Conservation (phyloP, 2,329 filamentous ascomycete genomes). For the Metarhizium brunneum region DNA sequence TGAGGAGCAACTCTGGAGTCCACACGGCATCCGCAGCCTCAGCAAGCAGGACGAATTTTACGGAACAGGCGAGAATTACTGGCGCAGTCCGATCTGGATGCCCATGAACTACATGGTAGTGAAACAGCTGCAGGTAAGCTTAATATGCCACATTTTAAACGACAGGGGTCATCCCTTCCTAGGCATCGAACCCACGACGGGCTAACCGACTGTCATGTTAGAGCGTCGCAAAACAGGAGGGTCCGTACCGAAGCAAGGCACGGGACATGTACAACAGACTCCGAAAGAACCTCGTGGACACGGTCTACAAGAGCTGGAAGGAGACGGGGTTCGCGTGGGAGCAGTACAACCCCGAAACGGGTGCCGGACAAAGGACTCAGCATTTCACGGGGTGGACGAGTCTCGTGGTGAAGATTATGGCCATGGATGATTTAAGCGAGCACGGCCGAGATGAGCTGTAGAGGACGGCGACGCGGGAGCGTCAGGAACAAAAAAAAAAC, state of each 20-base stretch:
- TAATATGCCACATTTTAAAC: not conserved
- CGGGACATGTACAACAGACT: constrained; percentile 66
- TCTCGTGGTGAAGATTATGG: constrained; percentile 94
- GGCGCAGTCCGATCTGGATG: constrained; percentile 90
- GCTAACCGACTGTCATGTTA: constrained; percentile 20
- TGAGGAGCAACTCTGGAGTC: constrained; percentile 81
- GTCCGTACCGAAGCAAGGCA: constrained; percentile 61
- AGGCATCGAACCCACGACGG: not conserved
- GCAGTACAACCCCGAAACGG: constrained; percentile 92
- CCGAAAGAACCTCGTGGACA: constrained; percentile 77
- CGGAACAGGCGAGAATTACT: constrained; percentile 92
- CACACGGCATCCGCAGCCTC: constrained; percentile 79
- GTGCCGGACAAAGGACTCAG: constrained; percentile 87
- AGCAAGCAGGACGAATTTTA: constrained; percentile 78
- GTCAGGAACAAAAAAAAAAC: not conserved
- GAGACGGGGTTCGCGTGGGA: constrained; percentile 97
- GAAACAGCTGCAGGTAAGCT: constrained; percentile 66
- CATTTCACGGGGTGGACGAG: constrained; percentile 99
- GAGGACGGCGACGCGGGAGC: not conserved
- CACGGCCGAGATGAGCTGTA: constrained; percentile 39
- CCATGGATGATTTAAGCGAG: constrained; percentile 63
- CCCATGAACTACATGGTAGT: constrained; percentile 91
- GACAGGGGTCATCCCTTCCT: not conserved
- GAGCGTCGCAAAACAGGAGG: constrained; percentile 55
- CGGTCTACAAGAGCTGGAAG: constrained; percentile 79